Percentiles rank a stretch among this genome's conserved stretches.
These are phyloP conservation scores for Arachis hypogaea DNA, from an alignment of 306 rosid genomes.

Conservation along the genomic window DNA sequence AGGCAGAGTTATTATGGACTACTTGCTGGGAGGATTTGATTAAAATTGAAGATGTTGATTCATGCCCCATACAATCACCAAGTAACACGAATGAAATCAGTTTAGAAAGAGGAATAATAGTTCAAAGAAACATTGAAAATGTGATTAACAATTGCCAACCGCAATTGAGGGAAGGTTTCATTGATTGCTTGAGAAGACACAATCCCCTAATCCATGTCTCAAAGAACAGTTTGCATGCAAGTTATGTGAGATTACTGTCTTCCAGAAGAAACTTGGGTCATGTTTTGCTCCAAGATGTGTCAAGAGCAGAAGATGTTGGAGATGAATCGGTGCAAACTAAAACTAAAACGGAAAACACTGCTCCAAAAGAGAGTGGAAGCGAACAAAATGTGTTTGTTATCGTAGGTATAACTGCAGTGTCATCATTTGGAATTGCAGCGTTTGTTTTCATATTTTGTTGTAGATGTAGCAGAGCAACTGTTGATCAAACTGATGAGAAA, in stretches of 20 bases:
- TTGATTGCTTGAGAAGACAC: conserved; percentile 67
- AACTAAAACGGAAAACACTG: conserved; percentile 34
- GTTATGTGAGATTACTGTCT: conserved; percentile 44
- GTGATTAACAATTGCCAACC: conserved; percentile 52
- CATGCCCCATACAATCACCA: conserved; percentile 49
- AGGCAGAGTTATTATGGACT: conserved; percentile 72
- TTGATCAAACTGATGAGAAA: conserved; percentile 68
- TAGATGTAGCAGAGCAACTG: conserved; percentile 49
- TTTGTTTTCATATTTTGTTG: conserved; percentile 59
- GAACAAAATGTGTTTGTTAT: conserved; percentile 44
- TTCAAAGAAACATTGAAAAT: conserved; percentile 50
- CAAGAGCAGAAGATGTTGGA: conserved; percentile 39
- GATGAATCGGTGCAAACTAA: conserved; percentile 25
- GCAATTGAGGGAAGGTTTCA: conserved; percentile 57
- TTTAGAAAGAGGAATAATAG: conserved; percentile 43
- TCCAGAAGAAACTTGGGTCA: conserved; percentile 65
- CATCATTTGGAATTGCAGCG: conserved; percentile 61
- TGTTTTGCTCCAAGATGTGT: conserved; percentile 35
- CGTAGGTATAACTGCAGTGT: conserved; percentile 59
- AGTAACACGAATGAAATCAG: conserved; percentile 40
- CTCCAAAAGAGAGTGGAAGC: conserved; percentile 32
- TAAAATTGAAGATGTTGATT: conserved; percentile 44
- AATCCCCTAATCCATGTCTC: conserved; percentile 42
- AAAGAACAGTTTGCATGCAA: conserved; percentile 52
- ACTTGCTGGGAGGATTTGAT: conserved; percentile 66